Base-by-base conservation (phyloP, 352 stramenopile species). In the Phytopythium delawarense region DNA sequence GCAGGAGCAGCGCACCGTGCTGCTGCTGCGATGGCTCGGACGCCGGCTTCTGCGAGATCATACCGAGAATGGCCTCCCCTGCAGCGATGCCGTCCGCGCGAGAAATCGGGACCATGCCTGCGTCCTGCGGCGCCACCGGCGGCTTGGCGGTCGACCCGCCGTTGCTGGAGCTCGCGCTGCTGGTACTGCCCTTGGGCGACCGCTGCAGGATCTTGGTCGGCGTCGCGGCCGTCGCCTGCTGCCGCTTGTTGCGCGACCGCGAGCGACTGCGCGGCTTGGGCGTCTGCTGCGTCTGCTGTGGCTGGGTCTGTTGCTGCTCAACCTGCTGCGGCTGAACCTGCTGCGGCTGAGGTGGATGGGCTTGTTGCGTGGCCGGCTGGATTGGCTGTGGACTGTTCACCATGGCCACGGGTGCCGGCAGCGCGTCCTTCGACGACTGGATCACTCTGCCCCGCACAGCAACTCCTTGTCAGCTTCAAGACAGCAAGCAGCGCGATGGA, bases 11-110 rank as follows among this genome's bases (percentile, higher is more conserved):
- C 39, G 57, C 50, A 23, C 63, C 57, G 51, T 72, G 66, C 54
- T 72, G 61, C 42, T 69, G 59, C n/a, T 51, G 51, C 20, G 58
- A 56, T 20, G 61, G 52, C 62, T 61, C 53, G 6, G 53, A 18
- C 12, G 35, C 18, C n/a, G 53, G 53, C 53, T 72, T 79, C 52
- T 87, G 74, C 42, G 79, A 78, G 56, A 95, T 86, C 84, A 95
- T 93, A 21, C 81, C 84, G 53, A 95, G 75, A 61, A 95, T 95
- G 35, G 83, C 78, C 51, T 92, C 84, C 37, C 86, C 87, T 6
- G 87, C 87, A 21, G 82, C 81, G 50, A 92, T 91, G 48, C 87
- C 87, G 65, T 95, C 84, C 37, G 81, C 84, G 52, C 83, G 84
- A 7, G 81, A 92, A 50, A 93, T 89, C 15, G 81, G 75, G 32